These are phyloP conservation scores for Candida glucosophila DNA, from an alignment of 1,139 yeast species.

Conservation along the genomic window DNA sequence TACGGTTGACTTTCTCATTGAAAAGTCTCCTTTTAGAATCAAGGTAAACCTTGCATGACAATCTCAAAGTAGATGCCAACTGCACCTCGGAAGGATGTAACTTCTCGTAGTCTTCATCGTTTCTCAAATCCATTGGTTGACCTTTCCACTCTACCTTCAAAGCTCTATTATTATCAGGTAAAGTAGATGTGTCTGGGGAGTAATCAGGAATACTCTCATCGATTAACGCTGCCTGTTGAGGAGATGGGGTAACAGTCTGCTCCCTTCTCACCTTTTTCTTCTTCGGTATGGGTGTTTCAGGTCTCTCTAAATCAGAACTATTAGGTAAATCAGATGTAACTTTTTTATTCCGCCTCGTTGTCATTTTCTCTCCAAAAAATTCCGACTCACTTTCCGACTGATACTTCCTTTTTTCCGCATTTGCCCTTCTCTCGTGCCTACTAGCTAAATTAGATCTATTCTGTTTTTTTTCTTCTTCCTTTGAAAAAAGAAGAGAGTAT, in stretches of 20 bases:
- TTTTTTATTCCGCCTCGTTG: slow-evolving; percentile 50
- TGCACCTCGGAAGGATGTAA: slow-evolving; percentile 90
- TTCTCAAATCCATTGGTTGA: slow-evolving; percentile 83
- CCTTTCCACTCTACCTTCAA: slow-evolving; percentile 96
- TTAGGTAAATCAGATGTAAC: slow-evolving; percentile 17
- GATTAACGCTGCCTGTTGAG: slow-evolving; percentile 36
- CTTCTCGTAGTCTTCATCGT: slow-evolving; percentile 62
- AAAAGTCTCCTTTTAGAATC: slow-evolving; percentile 90
- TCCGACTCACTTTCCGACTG: slow-evolving; percentile 19
- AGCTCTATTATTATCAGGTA: slow-evolving; percentile 60
- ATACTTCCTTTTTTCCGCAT: slow-evolving; percentile 1
- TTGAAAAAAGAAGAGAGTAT: slow-evolving; percentile 25
- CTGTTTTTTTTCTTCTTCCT: slow-evolving; percentile 10
- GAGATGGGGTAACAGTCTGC: slow-evolving; percentile 19
- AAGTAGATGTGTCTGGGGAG: slow-evolving; percentile 57
- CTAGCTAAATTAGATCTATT: no score
- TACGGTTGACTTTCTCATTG: slow-evolving; percentile 75
- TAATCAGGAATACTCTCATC: slow-evolving; percentile 64
- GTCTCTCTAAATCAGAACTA: slow-evolving; percentile 4
- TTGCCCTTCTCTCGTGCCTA: no score
- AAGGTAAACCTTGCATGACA: slow-evolving; percentile 79
- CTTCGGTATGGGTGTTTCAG: slow-evolving; percentile 21
- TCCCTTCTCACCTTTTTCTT: slow-evolving; percentile 28
- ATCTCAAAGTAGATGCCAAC: slow-evolving; percentile 78
- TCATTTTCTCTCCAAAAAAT: slow-evolving; percentile 38